Conservation (phyloP, 306 rosid genomes). For the Luffa acutangula region DNA sequence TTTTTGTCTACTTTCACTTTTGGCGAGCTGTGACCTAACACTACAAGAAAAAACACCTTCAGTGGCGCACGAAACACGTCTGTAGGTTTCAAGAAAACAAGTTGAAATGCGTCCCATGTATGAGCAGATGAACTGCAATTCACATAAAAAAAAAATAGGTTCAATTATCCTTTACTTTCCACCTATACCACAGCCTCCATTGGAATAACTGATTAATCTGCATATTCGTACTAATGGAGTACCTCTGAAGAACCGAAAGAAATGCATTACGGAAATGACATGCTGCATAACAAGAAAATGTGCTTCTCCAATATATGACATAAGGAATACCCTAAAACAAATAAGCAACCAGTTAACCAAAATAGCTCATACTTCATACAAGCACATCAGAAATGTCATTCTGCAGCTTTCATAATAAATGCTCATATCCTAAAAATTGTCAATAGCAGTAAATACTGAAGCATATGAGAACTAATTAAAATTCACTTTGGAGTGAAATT, state of each 20-base stretch:
- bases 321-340: slow-evolving; percentile 71
- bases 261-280: slow-evolving; percentile 86
- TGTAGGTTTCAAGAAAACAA: too few relatives aligned
- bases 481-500: slow-evolving; percentile 69
- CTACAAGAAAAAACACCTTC: too few relatives aligned
- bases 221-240: slow-evolving; percentile 3
- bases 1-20: too few relatives aligned
- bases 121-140: slow-evolving; percentile 84
- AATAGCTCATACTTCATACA: not conserved
- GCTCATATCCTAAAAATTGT: not conserved
- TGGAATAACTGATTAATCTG: not conserved
- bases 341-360: not conserved
- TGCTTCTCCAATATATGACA: slow-evolving; percentile 75
- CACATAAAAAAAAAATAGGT: slow-evolving; percentile 18
- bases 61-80: too few relatives aligned
- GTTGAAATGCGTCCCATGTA: slow-evolving; percentile 96
- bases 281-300: slow-evolving; percentile 61
- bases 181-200: not conserved
- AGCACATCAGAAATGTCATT: not conserved
- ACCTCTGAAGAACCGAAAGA: slow-evolving; percentile 88
- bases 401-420: too few relatives aligned
- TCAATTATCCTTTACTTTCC: not conserved
- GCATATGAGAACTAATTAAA: slow-evolving; percentile 11
- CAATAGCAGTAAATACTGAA: not conserved
- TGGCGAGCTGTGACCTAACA: too few relatives aligned